These are phyloP conservation scores for Fusarium caatingaense DNA, from an alignment of 2,329 filamentous ascomycete genomes.

Conservation along the genomic window DNA sequence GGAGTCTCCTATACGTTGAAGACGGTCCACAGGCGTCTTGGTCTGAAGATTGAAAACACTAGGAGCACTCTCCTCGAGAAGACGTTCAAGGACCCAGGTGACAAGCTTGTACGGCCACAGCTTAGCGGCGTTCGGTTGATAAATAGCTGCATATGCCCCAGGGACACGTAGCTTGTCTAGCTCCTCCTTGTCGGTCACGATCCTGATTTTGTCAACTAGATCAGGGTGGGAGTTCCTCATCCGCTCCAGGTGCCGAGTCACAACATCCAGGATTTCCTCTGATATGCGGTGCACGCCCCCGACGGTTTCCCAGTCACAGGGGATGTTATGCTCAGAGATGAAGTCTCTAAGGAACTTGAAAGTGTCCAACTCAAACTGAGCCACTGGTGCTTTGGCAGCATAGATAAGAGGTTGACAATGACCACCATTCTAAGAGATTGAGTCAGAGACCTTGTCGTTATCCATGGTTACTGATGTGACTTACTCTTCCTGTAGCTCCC, in stretches of 20 bases:
- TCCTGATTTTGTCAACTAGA: conserved; percentile 61
- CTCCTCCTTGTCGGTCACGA: conserved; percentile 54
- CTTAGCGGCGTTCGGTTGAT: conserved; percentile 73
- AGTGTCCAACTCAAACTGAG: conserved; percentile 78
- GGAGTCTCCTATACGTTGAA: conserved; percentile 53
- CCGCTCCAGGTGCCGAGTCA: conserved; percentile 60
- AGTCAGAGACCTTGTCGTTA: conserved; percentile 7
- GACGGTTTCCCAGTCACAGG: conserved; percentile 76
- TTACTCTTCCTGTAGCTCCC: conserved; percentile 83
- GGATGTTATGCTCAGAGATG: conserved; percentile 66
- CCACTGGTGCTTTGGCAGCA: conserved; percentile 67
- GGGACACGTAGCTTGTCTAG: conserved; percentile 67
- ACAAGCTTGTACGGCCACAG: conserved; percentile 90
- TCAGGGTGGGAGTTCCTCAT: conserved; percentile 66
- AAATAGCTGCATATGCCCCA: conserved; percentile 70
- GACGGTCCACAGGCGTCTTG: conserved; percentile 70
- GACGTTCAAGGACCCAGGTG: conserved; percentile 72
- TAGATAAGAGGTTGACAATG: conserved; percentile 82
- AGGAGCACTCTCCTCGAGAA: conserved; percentile 56
- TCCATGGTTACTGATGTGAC: conserved; percentile 45
- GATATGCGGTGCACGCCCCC: conserved; percentile 73
- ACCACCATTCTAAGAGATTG: conserved; percentile 66
- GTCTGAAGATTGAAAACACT: conserved; percentile 78
- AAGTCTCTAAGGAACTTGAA: conserved; percentile 70
- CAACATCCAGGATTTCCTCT: conserved; percentile 63